Evolutionary conservation across 2,329 filamentous ascomycete species (phyloP).

Genomic region (Aspergillus sp.): DNA sequence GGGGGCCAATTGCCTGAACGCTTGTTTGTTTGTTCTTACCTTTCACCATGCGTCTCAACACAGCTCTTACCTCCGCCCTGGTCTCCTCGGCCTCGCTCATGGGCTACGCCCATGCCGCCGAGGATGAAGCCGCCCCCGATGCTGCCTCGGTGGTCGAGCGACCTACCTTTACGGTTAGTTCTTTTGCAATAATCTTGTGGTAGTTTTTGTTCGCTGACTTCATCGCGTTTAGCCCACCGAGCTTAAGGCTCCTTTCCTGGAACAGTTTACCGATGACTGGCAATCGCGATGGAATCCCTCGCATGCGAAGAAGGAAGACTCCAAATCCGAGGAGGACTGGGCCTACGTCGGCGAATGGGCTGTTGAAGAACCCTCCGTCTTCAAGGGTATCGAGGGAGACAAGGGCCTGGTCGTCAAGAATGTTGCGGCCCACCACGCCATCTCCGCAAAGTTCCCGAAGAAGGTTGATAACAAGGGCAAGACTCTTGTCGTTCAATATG

Average conservation of each 20-base stretch:
- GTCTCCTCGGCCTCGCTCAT: constrained; percentile 70
- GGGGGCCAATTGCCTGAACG: constrained; percentile 23
- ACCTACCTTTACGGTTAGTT: constrained; percentile 83
- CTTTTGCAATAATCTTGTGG: not conserved
- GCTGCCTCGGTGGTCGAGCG: constrained; percentile 62
- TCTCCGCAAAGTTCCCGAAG: constrained; percentile 97
- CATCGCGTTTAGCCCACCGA: constrained; percentile 66
- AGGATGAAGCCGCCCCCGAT: constrained; percentile 60
- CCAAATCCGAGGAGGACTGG: constrained; percentile 83
- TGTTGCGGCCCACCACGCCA: constrained; percentile 95
- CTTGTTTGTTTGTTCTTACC: constrained; percentile 15
- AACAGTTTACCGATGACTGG: constrained; percentile 98
- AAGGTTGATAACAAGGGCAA: constrained; percentile 97
- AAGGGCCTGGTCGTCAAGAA: constrained; percentile 99
- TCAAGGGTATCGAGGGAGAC: constrained; percentile 91
- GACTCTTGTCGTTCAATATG: constrained; percentile 95
- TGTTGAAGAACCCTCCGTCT: constrained; percentile 87
- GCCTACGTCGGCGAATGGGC: constrained; percentile 96
- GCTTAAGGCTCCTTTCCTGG: constrained; percentile 90
- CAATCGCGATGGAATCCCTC: constrained; percentile 90
- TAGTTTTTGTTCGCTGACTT: constrained; percentile 15
- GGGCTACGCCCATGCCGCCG: constrained; percentile 66
- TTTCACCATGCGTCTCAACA: constrained; percentile 77
- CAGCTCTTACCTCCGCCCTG: constrained; percentile 69
- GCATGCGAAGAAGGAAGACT: constrained; percentile 93